These are phyloP conservation scores for Lachnellula hyalina DNA, from an alignment of 2,329 filamentous ascomycete genomes.

Conservation along the genomic window DNA sequence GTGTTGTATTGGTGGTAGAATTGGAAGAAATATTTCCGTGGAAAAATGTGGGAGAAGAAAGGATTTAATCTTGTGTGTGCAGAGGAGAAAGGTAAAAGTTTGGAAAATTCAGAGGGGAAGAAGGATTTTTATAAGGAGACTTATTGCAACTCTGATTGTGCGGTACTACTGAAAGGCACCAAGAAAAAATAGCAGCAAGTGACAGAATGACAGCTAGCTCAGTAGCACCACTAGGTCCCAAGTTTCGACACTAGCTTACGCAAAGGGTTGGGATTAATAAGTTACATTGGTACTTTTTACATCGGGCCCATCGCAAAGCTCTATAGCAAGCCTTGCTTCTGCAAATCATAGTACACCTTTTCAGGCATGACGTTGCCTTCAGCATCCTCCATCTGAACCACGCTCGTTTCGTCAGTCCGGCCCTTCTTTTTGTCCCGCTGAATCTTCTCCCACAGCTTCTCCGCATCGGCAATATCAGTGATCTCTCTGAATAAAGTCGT, in stretches of 20 bases:
- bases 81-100: too few relatives aligned
- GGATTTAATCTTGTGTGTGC: too few relatives aligned
- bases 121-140: too few relatives aligned
- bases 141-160: too few relatives aligned
- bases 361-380: slow-evolving; percentile 99
- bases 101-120: too few relatives aligned
- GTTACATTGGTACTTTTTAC: neutral
- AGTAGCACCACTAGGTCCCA: neutral
- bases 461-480: slow-evolving; percentile 82
- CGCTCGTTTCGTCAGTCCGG: slow-evolving; percentile 69
- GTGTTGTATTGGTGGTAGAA: too few relatives aligned
- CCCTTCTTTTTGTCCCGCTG: slow-evolving; percentile 77
- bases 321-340: slow-evolving; percentile 80
- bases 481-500: slow-evolving; percentile 91
- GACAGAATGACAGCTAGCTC: neutral
- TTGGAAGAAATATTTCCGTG: too few relatives aligned
- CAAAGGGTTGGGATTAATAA: neutral
- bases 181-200: too few relatives aligned
- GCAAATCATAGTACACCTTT: slow-evolving; percentile 93
- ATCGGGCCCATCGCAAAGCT: neutral
- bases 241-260: neutral
- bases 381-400: slow-evolving; percentile 97
- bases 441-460: slow-evolving; percentile 89
- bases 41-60: too few relatives aligned
- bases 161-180: too few relatives aligned